Base-by-base conservation (phyloP, 2,329 filamentous ascomycete genomes). In the Sarocladium brachiariae region DNA sequence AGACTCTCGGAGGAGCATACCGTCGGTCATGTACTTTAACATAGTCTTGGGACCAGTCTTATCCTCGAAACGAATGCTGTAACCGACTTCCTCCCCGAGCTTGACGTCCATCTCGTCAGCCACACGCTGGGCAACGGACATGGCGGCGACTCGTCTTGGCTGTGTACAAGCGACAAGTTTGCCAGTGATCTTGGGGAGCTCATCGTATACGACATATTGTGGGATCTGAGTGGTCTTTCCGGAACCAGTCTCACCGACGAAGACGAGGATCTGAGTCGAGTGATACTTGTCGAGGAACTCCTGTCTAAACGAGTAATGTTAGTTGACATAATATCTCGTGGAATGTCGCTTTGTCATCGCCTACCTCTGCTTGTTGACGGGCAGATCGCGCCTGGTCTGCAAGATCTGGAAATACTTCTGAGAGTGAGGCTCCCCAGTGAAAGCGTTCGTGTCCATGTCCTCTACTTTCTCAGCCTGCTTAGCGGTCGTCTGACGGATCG, bases 11-110 rank as follows among this genome's bases (percentile, higher is more conserved):
- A 97, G 77, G 61, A 99, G 83, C 86, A 99, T 97, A 81, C 95
- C 95, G 64, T 99, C 93, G 39, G 95, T 99, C 93, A 99, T 99
- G 76, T 99, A 99, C 75, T 99, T 99, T 65, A 99, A 81, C 54
- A 95, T 81, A 1, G 93, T 99, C 68, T 88, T 90, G 52, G 83
- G 81, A 48, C 87, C 81, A 1, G 93, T 97, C 73, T 84, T 87
- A 67, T 99, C 93, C 70, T 99, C 95, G 69, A 99, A 99, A 76
- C 93, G 89, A 67, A 99, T 97, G 68, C 89, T 97, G 74, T 97
- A 99, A 69, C 93, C 93, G 51, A 99, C 91, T 70, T 97, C 92
- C 58, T 96, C 84, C 53, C 93, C 93, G 23, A 99, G 78, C 53
- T 79, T 83, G 58, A 96, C 92, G 64, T 97, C 93, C 78, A 99